Evolutionary conservation across 805 yeast genomes (phyloP), one percentile per base, ranked within the genome.

Genomic region (Dipodascopsis tothii): DNA sequence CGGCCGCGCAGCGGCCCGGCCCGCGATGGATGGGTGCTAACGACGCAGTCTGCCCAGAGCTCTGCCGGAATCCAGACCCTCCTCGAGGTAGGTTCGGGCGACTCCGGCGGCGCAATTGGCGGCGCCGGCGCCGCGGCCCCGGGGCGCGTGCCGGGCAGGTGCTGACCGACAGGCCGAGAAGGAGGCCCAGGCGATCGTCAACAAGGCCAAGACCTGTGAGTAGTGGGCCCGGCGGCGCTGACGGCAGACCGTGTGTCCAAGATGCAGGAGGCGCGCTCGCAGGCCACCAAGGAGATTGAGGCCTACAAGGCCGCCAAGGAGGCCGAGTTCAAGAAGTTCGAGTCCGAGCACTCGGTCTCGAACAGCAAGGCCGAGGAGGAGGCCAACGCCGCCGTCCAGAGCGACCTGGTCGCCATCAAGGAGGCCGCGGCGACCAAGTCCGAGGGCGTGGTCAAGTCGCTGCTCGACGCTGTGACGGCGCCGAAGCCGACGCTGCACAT

Each of bases 151-250:
- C n/a, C n/a, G n/a, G n/a, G n/a, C n/a, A n/a, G n/a, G n/a, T n/a
- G n/a, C n/a, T 16, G 30, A 35, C 30, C 28, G 45, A 48, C 60
- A 83, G 73, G 94, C 97, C 51, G 98, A 92, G 71, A 86, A 84
- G 68, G 90, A 85, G 59, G 97, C 98, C n/a, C 96, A 94, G 57
- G 88, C 81, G 57, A 84, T 88, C 52, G 97, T 92, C 50, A 75
- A 88, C 59, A 82, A 83, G 62, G 96, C 98, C 20, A 84, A 97
- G 73, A 75, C 80, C 57, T 86, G 81, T 73, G 73, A 62, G 77
- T 75, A 61, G 27, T 36, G 14, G 11, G 30, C 30, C 11, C 9
- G 30, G 9, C 30, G 9, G 30, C 9, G 11, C 30, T 25, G 9
- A 9, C 14, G 30, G 11, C 42, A 72, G 77, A 81, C 70, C 85